Base-by-base conservation (phyloP, 177 flowering plant species). In the Vitis hybrid region DNA sequence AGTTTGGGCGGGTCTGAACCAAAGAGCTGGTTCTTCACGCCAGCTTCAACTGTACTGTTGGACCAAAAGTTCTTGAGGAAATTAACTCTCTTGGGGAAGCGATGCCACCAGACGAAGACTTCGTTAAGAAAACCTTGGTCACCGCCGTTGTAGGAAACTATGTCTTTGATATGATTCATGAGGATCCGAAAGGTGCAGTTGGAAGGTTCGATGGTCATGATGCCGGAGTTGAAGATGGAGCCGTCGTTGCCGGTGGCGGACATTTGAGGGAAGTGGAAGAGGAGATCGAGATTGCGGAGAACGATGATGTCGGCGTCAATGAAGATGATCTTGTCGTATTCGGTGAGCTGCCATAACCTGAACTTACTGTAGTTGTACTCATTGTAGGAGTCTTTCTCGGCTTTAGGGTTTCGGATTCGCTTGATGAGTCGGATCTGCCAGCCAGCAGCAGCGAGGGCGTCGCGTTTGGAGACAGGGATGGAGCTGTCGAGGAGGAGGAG, bases 361-460 rank as follows among this genome's bases (percentile, higher is more conserved):
- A 96, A 81, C 76, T 94, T 94, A 87, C 94, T 91, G 75, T 96
- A 96, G 82, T 96, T 96, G 78, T 90, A 96, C 70, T 96, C 97
- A 62, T 96, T 96, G 84, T 96, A 96, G 5, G 96, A 52, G 69
- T 65, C 21, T 40, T 85, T 87, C 63, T 88, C 83, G 12, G 98
- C 97, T 49, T 70, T 67, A 0, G 97, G 98, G 84, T 92, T 94
- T 3, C 97, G 87, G 75, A 96, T 96, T 15, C 98, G 81, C 14
- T 69, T 69, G 67, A 96, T 96, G 61, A 84, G 40, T 1, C 88
- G 89, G 72, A 96, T 74, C 74, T 79, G 71, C 99, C 99, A 96
- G 0, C 99, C 99, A 51, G 98, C 86, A 3, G 76, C 81, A 5
- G 77, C 71, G 3, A 96, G 88, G 19, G 91, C 94, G 10, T 59